These are phyloP conservation scores for Candida gorgasii DNA, from an alignment of 805 yeast species.

Conservation along the genomic window DNA sequence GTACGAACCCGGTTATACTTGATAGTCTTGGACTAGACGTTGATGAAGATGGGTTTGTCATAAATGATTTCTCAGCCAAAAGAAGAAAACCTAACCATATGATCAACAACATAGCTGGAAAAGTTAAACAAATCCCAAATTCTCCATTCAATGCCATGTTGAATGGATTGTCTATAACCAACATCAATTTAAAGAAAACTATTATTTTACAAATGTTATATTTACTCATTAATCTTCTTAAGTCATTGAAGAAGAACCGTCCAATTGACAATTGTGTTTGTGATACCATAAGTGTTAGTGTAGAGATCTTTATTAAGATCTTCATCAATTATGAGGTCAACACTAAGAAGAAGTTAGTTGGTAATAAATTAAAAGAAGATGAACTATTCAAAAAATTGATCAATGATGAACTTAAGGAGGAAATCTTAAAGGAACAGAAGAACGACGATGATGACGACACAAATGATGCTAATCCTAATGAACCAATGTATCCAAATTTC, in stretches of 20 bases:
- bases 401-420: slow-evolving; percentile 40
- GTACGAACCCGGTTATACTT: slow-evolving; percentile 27
- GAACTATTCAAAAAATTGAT: slow-evolving; percentile 37
- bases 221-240: slow-evolving; percentile 40
- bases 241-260: slow-evolving; percentile 28
- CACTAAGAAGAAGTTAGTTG: slow-evolving; percentile 15
- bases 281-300: slow-evolving; percentile 24
- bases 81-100: slow-evolving; percentile 22
- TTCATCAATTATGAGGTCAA: slow-evolving; percentile 41
- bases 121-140: slow-evolving; percentile 30
- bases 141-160: slow-evolving; percentile 44
- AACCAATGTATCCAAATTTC: slow-evolving; percentile 25
- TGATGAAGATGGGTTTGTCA: slow-evolving; percentile 47
- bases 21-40: slow-evolving; percentile 40
- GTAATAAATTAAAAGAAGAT: slow-evolving; percentile 31
- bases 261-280: slow-evolving; percentile 17
- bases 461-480: slow-evolving; percentile 17
- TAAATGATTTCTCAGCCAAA: slow-evolving; percentile 44
- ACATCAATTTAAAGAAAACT: slow-evolving; percentile 44
- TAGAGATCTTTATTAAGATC: slow-evolving; percentile 35
- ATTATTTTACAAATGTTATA: slow-evolving; percentile 45
- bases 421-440: slow-evolving; percentile 33
- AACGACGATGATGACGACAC: slow-evolving; percentile 32
- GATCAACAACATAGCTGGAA: slow-evolving; percentile 10
- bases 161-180: slow-evolving; percentile 44